Evolutionary conservation across 805 yeast genomes (phyloP).

Genomic region (Pichia thaimueangensis): DNA sequence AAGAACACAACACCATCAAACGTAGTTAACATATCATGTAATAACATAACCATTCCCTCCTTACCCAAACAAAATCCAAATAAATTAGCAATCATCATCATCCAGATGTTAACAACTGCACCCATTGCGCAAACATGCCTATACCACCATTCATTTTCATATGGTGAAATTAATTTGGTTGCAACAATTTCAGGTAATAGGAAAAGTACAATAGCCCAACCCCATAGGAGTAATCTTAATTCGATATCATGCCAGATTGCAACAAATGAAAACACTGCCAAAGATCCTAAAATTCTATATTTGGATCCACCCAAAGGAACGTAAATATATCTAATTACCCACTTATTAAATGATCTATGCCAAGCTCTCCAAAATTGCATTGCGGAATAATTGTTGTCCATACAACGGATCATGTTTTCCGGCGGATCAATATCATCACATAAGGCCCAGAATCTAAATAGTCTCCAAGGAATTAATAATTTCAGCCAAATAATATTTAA

Average conservation of each 20-base stretch:
- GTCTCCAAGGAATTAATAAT: slow-evolving; percentile 89
- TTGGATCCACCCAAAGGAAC: slow-evolving; percentile 84
- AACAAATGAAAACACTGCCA: slow-evolving; percentile 88
- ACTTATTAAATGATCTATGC: slow-evolving; percentile 91
- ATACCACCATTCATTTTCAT: slow-evolving; percentile 50
- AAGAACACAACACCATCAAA: slow-evolving; percentile 60
- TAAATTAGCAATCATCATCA: slow-evolving; percentile 96
- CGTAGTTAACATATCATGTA: slow-evolving; percentile 69
- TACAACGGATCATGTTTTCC: slow-evolving; percentile 94
- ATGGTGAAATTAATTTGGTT: slow-evolving; percentile 36
- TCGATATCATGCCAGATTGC: slow-evolving; percentile 99
- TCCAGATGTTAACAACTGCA: slow-evolving; percentile 85
- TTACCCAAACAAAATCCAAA: slow-evolving; percentile 92
- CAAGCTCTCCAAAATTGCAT: slow-evolving; percentile 98
- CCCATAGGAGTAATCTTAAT: slow-evolving; percentile 83
- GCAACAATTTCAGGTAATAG: slow-evolving; percentile 79
- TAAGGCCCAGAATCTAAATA: slow-evolving; percentile 88
- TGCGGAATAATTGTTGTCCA: slow-evolving; percentile 90
- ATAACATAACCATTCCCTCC: slow-evolving; percentile 68
- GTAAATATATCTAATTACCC: slow-evolving; percentile 85
- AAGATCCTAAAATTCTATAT: slow-evolving; percentile 65
- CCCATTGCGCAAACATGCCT: slow-evolving; percentile 82
- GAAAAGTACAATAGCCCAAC: slow-evolving; percentile 87
- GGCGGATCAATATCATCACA: slow-evolving; percentile 95
- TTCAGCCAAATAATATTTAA: slow-evolving; percentile 91